Evolutionary conservation across 1,139 yeast species (phyloP).

Genomic region (Yamadazyma conglobata): DNA sequence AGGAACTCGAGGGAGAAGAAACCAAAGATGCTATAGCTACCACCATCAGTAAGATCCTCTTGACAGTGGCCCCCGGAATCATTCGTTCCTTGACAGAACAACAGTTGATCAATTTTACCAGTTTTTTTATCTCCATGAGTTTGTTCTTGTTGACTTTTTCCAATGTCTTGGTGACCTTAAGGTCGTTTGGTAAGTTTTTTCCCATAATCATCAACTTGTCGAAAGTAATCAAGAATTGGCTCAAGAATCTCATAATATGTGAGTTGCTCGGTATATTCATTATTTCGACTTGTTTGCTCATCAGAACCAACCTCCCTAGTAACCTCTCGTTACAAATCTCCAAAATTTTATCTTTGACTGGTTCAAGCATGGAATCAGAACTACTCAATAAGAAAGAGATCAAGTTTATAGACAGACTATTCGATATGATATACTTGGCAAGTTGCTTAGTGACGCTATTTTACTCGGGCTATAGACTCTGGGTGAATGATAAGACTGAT

Average conservation of each 20-base stretch:
- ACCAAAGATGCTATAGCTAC: conserved; percentile 60
- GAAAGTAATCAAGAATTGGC: conserved; percentile 28
- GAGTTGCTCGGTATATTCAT: conserved; percentile 77
- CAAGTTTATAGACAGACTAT: conserved; percentile 71
- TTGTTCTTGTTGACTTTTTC: conserved; percentile 66
- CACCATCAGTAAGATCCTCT: conserved; percentile 54
- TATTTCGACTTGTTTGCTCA: conserved; percentile 72
- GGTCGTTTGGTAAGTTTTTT: conserved; percentile 32
- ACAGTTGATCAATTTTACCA: conserved; percentile 59
- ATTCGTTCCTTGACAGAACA: conserved; percentile 37
- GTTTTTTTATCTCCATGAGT: conserved; percentile 61
- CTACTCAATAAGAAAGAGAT: conserved; percentile 37
- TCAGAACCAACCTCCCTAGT: conserved; percentile 70
- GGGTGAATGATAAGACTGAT: conserved; percentile 21
- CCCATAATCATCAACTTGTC: conserved; percentile 25
- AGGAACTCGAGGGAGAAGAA: conserved; percentile 11
- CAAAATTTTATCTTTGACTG: conserved; percentile 38
- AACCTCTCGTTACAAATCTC: conserved; percentile 54
- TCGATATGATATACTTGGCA: conserved; percentile 66
- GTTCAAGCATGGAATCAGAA: conserved; percentile 24
- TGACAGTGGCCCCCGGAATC: conserved; percentile 19
- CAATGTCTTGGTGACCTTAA: conserved; percentile 55
- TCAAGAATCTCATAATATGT: conserved; percentile 52
- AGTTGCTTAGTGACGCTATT: conserved; percentile 52
- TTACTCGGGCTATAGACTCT: conserved; percentile 32